Evolutionary conservation across 176 grass and related monocot species (phyloP).

Genomic region (Oryza brachyantha): DNA sequence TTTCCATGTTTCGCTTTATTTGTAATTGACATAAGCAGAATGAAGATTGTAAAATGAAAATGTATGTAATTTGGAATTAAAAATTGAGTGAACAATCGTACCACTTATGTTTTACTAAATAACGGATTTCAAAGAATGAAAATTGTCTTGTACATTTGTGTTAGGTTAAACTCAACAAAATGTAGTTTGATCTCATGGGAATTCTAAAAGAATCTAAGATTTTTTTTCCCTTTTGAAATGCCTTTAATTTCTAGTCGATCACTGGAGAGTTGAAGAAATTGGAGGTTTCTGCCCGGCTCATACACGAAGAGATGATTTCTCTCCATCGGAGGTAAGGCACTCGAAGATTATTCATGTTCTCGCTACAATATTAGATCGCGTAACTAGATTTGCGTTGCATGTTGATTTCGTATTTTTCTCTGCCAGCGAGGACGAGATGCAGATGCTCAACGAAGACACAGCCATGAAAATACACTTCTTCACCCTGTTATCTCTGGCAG

Average conservation of each 20-base stretch:
- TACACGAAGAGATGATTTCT: constrained; percentile 64
- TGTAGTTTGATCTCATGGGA: background rate
- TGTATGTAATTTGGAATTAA: background rate
- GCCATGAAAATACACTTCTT: constrained; percentile 42
- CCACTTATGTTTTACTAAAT: background rate
- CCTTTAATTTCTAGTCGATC: constrained; percentile 33
- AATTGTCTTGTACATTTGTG: background rate
- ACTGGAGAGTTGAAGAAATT: constrained; percentile 50
- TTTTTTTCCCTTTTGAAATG: background rate
- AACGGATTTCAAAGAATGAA: background rate
- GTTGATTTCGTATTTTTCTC: background rate
- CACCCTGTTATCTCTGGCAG: constrained; percentile 37
- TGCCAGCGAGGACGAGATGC: constrained; percentile 43
- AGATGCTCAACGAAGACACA: constrained; percentile 48
- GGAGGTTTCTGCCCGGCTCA: constrained; percentile 42
- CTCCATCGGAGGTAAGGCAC: constrained; percentile 36
- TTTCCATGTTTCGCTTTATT: background rate
- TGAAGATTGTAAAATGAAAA: background rate
- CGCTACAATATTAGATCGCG: background rate
- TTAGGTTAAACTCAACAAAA: background rate
- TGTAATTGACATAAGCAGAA: background rate
- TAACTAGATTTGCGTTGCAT: background rate
- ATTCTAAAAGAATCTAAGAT: background rate
- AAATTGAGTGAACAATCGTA: background rate
- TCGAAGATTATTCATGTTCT: background rate